Percentiles rank a stretch among this genome's conserved stretches.
Conservation (phyloP, 2,329 filamentous ascomycete genomes). For the Diaporthe helianthi region DNA sequence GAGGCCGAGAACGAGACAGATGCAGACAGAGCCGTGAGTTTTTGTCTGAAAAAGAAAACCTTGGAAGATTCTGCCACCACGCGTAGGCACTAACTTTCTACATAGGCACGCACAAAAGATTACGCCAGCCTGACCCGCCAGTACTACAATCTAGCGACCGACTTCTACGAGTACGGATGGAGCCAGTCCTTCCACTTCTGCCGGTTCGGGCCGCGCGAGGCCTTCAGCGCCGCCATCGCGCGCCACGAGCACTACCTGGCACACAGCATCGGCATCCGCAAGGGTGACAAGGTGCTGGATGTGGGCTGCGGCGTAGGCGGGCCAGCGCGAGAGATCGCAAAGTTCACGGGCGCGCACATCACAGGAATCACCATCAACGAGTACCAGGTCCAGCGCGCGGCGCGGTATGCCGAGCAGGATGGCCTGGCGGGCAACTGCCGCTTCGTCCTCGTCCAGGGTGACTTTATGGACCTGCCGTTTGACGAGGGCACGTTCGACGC, state of each 20-base stretch:
- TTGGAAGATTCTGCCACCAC: too few species aligned
- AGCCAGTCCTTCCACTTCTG: constrained; percentile 80
- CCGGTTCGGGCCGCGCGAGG: constrained; percentile 73
- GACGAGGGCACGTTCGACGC: constrained; percentile 76
- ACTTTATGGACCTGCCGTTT: constrained; percentile 83
- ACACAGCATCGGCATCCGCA: constrained; percentile 70
- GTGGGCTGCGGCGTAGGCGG: constrained; percentile 81
- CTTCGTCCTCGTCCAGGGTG: constrained; percentile 75
- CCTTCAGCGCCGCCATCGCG: constrained; percentile 75
- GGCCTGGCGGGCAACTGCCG: constrained; percentile 69
- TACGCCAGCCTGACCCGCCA: constrained; percentile 34
- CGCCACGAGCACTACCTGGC: constrained; percentile 82
- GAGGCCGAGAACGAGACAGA: constrained; percentile 34
- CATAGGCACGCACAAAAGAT: constrained; percentile 29
- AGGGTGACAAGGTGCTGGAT: constrained; percentile 73
- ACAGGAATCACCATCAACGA: constrained; percentile 81
- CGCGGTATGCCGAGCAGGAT: constrained; percentile 70
- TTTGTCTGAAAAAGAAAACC: too few species aligned
- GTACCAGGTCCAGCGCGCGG: constrained; percentile 79
- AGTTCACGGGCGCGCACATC: constrained; percentile 73
- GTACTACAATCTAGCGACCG: constrained; percentile 78
- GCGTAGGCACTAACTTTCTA: not conserved
- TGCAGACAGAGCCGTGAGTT: constrained; percentile 30
- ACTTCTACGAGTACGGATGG: constrained; percentile 81
- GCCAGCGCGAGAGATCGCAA: constrained; percentile 76